Base-by-base conservation (phyloP, 352 stramenopile species). In the Phytophthora pseudosyringae region DNA sequence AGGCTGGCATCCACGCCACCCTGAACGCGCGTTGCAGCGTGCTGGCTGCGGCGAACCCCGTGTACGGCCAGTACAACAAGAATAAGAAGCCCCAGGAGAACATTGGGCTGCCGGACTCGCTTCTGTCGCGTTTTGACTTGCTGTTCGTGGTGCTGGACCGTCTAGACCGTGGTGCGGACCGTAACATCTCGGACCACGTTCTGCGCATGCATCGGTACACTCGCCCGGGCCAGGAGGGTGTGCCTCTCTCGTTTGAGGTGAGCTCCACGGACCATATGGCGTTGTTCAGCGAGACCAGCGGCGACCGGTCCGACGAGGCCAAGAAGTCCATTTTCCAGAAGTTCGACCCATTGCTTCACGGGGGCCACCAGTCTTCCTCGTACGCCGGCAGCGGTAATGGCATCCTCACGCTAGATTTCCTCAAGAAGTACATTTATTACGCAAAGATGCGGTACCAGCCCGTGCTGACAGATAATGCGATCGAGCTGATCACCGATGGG, bases 61-160 rank as follows among this genome's bases (percentile, higher is more conserved):
- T 99, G 15, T 99, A 99, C 78, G 98, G 98, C 45, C 97, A 99
- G 73, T 99, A 99, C 84, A 98, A 99, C 87, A 96, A 98, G 63
- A 98, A 95, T 64, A 93, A 97, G 62, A 91, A 94, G 45, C 97
- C 98, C 9, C 97, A 99, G 74, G 97, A 99, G 57, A 99, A 99
- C 78, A 99, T 99, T 49, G 88, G 97, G 38, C 81, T 99, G 13
- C 97, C 97, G 1, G 98, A 99, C 76, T 99, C 98, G n/a, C 80
- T 99, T 38, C 81, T 99, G 18, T 99, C 91, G 61, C 98, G 98
- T 90, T 99, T 99, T 76, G 98, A 99, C 81, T 87, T 99, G 60
- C 80, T 99, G 6, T 99, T 99, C 76, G 98, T 99, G 32, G 98
- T 99, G 11, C 88, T 99, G 31, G 98, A 99, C 85, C 96, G 98